Conservation (phyloP, 2,329 filamentous ascomycete genomes). For the Amphichorda felina region DNA sequence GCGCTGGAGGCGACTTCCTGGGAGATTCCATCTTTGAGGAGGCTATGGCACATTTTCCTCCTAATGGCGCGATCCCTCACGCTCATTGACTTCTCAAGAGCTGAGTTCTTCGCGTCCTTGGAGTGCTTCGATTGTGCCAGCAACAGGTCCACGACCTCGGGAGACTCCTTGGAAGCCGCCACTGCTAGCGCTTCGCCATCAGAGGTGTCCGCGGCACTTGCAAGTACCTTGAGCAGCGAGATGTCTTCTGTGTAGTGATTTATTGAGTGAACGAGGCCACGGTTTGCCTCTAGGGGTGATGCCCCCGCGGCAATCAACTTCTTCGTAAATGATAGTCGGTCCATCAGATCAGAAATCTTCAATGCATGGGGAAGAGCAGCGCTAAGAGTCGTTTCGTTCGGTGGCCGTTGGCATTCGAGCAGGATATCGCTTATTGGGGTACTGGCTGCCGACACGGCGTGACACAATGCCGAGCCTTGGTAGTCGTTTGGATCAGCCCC, state of each 20-base stretch:
- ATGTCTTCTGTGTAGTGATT: conserved; percentile 33
- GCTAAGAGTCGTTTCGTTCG: conserved; percentile 30
- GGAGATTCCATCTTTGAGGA: conserved; percentile 33
- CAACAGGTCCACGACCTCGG: conserved; percentile 33
- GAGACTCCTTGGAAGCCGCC: conserved; percentile 31
- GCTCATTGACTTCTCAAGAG: conserved; percentile 30
- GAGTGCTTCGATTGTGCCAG: conserved; percentile 24
- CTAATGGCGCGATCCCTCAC: conserved; percentile 25
- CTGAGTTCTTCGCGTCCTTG: conserved; percentile 22
- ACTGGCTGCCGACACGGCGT: conserved; percentile 34
- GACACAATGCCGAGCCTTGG: conserved; percentile 37
- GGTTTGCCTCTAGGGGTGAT: conserved; percentile 32
- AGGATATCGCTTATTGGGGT: conserved; percentile 35
- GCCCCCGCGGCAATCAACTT: conserved; percentile 37
- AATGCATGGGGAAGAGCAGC: conserved; percentile 39
- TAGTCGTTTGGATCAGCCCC: conserved; percentile 44
- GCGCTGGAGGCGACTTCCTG: conserved; percentile 34
- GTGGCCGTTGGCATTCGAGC: conserved; percentile 22
- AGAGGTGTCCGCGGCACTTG: conserved; percentile 32
- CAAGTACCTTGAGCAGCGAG: conserved; percentile 32
- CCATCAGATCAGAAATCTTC: conserved; percentile 35
- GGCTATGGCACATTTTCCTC: conserved; percentile 28
- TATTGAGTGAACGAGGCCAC: conserved; percentile 39
- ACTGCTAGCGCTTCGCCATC: conserved; percentile 36
- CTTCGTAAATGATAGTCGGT: conserved; percentile 37